A percentile compares a stretch with the other conserved stretches of the same genome.
Evolutionary conservation across 441 rosid species (phyloP).

Genomic region (Flueggea neowawraea): DNA sequence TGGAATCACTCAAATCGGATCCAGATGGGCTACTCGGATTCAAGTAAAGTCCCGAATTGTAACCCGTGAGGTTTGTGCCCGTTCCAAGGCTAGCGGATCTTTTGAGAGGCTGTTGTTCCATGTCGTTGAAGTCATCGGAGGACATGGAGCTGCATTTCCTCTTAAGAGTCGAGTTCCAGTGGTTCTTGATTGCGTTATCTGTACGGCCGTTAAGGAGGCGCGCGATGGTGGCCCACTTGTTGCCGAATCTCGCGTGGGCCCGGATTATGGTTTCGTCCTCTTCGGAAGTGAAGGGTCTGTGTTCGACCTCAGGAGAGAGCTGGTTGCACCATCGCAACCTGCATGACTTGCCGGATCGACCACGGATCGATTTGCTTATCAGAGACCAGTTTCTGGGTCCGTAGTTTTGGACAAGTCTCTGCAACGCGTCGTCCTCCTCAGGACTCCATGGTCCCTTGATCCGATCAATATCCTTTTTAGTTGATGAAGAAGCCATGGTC

Average conservation of each 20-base stretch:
- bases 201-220: constrained; percentile 73
- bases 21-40: constrained; percentile 67
- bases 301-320: constrained; percentile 77
- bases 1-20: constrained; percentile 67
- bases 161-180: constrained; percentile 79
- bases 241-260: constrained; percentile 65
- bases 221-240: constrained; percentile 83
- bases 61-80: no score
- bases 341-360: constrained; percentile 77
- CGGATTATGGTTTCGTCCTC: constrained; percentile 57
- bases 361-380: constrained; percentile 74
- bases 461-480: constrained; percentile 50
- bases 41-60: constrained; percentile 31
- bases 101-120: constrained; percentile 32
- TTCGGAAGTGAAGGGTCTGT: constrained; percentile 55
- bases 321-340: constrained; percentile 83
- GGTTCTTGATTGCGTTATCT: constrained; percentile 74
- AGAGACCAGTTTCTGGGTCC: constrained; percentile 82
- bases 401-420: constrained; percentile 46
- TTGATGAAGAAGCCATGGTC: neutral
- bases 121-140: constrained; percentile 23
- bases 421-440: constrained; percentile 67
- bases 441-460: constrained; percentile 89
- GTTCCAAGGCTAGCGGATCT: constrained; percentile 64
- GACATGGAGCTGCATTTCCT: constrained; percentile 44